phyloP scores from a whole-genome alignment of 2,329 filamentous ascomycete genomes.

The Trichothecium sympodiale region DNA sequence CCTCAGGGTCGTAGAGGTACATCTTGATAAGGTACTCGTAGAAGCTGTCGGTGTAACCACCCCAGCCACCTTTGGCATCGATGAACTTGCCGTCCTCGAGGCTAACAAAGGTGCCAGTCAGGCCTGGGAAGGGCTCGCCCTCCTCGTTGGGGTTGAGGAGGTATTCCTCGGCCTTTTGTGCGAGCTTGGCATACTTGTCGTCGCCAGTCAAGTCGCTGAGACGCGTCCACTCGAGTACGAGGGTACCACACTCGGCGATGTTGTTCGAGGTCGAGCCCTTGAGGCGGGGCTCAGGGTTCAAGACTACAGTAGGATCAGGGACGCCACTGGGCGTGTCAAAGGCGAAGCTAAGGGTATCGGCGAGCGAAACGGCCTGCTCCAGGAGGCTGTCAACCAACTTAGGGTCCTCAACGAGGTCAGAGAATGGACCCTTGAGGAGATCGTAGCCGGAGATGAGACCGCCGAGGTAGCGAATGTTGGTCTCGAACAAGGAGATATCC shows the following conservation, averaged over 20 bases:
- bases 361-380: constrained; percentile 55
- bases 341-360: constrained; percentile 62
- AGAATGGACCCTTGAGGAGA: constrained; percentile 57
- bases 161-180: constrained; percentile 57
- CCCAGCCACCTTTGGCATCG: constrained; percentile 63
- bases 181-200: constrained; percentile 51
- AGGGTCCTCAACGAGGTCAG: constrained; percentile 30
- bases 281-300: constrained; percentile 38
- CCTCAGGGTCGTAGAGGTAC: constrained; percentile 63
- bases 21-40: constrained; percentile 92
- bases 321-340: constrained; percentile 70
- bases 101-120: constrained; percentile 59
- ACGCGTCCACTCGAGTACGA: constrained; percentile 76
- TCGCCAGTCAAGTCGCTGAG: constrained; percentile 67
- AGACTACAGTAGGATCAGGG: constrained; percentile 57
- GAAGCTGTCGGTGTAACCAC: constrained; percentile 66
- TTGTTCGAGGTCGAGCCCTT: constrained; percentile 50
- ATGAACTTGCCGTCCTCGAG: constrained; percentile 55
- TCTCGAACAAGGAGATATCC: constrained; percentile 73
- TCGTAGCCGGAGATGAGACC: constrained; percentile 71
- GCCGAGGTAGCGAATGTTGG: constrained; percentile 78
- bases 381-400: constrained; percentile 48
- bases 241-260: constrained; percentile 64
- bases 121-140: constrained; percentile 61
- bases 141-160: constrained; percentile 47